Evolutionary conservation across 2,329 filamentous ascomycete genomes (phyloP), one percentile per base, ranked within the genome.

Genomic region (Hansfordia pulvinata): DNA sequence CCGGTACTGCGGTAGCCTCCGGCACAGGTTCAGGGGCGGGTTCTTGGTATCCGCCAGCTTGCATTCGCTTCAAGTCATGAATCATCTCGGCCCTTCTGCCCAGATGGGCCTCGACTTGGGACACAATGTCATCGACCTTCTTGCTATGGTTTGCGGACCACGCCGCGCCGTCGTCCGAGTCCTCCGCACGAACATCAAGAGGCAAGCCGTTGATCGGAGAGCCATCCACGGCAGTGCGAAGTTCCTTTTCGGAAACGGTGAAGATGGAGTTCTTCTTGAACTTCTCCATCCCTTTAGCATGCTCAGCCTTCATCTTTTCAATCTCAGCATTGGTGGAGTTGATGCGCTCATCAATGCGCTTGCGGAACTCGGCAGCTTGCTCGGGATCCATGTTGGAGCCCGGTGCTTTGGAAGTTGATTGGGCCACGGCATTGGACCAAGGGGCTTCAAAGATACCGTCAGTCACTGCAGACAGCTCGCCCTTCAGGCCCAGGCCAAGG

Each of bases 361-460:
- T 77, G 30, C 79, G 75, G 50, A 96, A 94, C 39, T 90, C 78
- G 23, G 83, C 76, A 1, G 86, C 72, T 42, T 88, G 72, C n/a
- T 71, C 79, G 3, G 73, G 56, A 32, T 84, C 78, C 27, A 94
- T 56, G 32, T 69, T 75, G 13, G 71, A 69, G 10, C 71, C 62
- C 30, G 78, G 71, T 22, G 74, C 68, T 35, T 74, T 64, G 26
- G 74, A 68, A 1, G 58, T 53, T 4, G 52, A 42, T 15, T 60
- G 50, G 13, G 52, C 56, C 11, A 50, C 43, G 1, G 56, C 58
- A 30, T 70, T 61, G n/a, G 48, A 54, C 2, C 57, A 59, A 35
- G 70, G 67, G 1, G 68, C 62, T 30, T 90, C 75, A 30, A 94
- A 84, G 30, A 94, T 82, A 5, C 82, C 85, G 19, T 82, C 76